phyloP scores from a whole-genome alignment of 306 rosid genomes.

The Malus domestica region ASM211411v1 NC_041793.1:4598501-4599000 shows the following conservation, averaged over 20 bases:
- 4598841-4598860: slow-evolving; percentile 64
- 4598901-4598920: slow-evolving; percentile 29
- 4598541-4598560: slow-evolving; percentile 56
- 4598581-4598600: slow-evolving; percentile 20
- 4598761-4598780: slow-evolving; percentile 59
- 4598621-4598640: slow-evolving; percentile 48
- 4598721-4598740: slow-evolving; percentile 20
- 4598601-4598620: slow-evolving; percentile 20
- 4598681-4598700: slow-evolving; percentile 60
- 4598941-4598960: slow-evolving; percentile 13
- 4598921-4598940: slow-evolving; percentile 17
- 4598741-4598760: slow-evolving; percentile 28
- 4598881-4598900: slow-evolving; percentile 40
- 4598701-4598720: slow-evolving; percentile 24
- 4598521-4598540: slow-evolving; percentile 38
- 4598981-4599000: slow-evolving; percentile 33
- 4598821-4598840: slow-evolving; percentile 56
- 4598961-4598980: slow-evolving; percentile 38
- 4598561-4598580: slow-evolving; percentile 44
- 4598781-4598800: slow-evolving; percentile 62
- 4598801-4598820: slow-evolving; percentile 62
- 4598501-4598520: slow-evolving; percentile 52
- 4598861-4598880: slow-evolving; percentile 62
- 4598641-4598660: slow-evolving; percentile 52
- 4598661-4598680: slow-evolving; percentile 59